These are phyloP conservation scores for Pueraria montana DNA, from an alignment of 306 rosid genomes.

Conservation along the genomic window DNA sequence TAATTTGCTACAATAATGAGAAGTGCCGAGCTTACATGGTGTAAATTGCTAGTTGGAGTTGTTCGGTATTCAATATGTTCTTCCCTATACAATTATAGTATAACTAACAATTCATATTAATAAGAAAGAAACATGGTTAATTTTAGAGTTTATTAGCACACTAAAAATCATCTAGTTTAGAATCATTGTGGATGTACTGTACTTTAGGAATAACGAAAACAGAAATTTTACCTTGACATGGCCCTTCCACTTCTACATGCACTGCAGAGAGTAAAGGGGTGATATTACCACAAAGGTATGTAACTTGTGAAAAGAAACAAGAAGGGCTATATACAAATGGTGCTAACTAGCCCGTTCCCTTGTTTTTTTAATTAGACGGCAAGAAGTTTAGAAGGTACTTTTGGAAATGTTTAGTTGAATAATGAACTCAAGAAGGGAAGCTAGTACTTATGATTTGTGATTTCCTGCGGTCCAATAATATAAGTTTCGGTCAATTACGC, in stretches of 20 bases:
- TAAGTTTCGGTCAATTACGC: slow-evolving; percentile 5
- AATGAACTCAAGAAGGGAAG: neutral
- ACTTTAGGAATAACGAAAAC: slow-evolving; percentile 1
- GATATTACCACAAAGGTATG: neutral
- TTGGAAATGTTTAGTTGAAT: neutral
- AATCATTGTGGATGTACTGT: neutral
- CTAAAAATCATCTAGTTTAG: neutral
- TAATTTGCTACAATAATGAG: neutral
- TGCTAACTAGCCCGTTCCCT: neutral
- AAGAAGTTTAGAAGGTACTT: slow-evolving; percentile 25
- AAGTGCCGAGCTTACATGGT: neutral
- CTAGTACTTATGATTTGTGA: slow-evolving; percentile 32
- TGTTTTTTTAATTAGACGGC: slow-evolving; percentile 17
- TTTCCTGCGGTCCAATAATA: slow-evolving; percentile 49
- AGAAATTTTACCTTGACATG: slow-evolving; percentile 51
- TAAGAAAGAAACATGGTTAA: neutral
- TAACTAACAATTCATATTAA: slow-evolving; percentile 10
- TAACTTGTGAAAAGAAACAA: slow-evolving; percentile 12
- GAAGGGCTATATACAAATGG: slow-evolving; percentile 11
- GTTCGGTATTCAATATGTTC: neutral
- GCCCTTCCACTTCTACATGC: slow-evolving; percentile 20
- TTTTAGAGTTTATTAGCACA: neutral
- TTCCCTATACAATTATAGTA: neutral
- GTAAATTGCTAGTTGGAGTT: neutral
- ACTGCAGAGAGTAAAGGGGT: slow-evolving; percentile 21